Evolutionary conservation across 306 rosid genomes (phyloP), one percentile per base, ranked within the genome.

Genomic region (Alnus glutinosa): DNA sequence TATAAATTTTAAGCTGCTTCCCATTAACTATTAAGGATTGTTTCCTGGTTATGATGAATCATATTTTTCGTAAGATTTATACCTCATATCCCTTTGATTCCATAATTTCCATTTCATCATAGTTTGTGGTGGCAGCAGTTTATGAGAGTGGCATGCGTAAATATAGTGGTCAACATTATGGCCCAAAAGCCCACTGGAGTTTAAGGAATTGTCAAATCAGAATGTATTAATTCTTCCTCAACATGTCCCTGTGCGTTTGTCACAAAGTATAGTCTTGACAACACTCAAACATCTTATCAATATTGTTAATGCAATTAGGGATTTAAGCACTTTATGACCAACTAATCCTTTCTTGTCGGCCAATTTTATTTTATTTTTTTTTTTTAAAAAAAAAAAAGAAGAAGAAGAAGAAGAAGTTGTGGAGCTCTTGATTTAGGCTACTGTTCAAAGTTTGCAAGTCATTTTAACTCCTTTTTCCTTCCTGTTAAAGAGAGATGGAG

Each of bases 121-220:
- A 34, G 66, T 28, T 39, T 67, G 51, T n/a, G 48, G 15, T n/a
- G 49, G 1, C 70, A 66, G 18, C 18, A 34, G 14, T 8, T 3
- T 7, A 19, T 36, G 11, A 7, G 4, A 7, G 71, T 16, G 48
- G 75, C 75, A 71, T 71, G 54, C 46, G 39, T 10, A 32, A 1
- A 13, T 14, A 3, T 34, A 34, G 7, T 50, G 75, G 76, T 54
- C 23, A 16, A 52, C 59, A 49, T 13, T 15, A 9, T 2, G 37
- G 36, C 55, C 10, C 46, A 72, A 51, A 67, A 1, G 50, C 32
- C 76, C 63, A 72, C 62, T 32, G 32, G 4, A 14, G 30, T 51
- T 54, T 51, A 9, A 72, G 62, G 44, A 34, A 51, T 48, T 51
- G 28, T 52, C 76, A 72, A 72, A 72, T 72, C 75, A 50, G 61